A percentile compares a stretch with the other conserved stretches of the same genome.
Evolutionary conservation across 2,329 filamentous ascomycete species (phyloP).

Genomic region (Diaporthe vexans): DNA sequence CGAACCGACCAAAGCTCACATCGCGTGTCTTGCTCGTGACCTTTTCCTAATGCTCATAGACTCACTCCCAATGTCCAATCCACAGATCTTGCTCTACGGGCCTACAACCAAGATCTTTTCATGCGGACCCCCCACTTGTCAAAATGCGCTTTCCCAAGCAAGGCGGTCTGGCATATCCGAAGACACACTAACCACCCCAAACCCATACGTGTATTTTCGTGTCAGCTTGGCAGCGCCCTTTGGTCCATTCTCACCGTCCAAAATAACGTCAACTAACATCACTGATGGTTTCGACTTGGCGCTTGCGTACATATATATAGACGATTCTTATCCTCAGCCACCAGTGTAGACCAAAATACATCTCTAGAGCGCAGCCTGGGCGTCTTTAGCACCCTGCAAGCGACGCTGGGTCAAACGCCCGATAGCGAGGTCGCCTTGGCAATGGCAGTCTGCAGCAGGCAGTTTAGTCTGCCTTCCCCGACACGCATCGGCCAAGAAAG

Average conservation of each 20-base stretch:
- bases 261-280: background rate
- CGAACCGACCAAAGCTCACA: slow-evolving; percentile 1
- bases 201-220: background rate
- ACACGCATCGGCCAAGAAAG: background rate
- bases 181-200: no score
- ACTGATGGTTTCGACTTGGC: background rate
- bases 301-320: background rate
- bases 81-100: background rate
- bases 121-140: background rate
- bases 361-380: background rate
- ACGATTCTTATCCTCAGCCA: background rate
- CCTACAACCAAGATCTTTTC: background rate
- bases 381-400: background rate
- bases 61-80: no score
- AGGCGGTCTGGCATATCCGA: background rate
- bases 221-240: background rate
- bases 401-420: background rate
- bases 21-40: background rate
- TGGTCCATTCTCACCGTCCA: background rate
- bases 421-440: slow-evolving; percentile 14
- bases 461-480: no score
- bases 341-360: background rate
- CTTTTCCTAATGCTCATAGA: background rate
- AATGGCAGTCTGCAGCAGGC: background rate
- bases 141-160: background rate